A percentile compares a stretch with the other conserved stretches of the same genome.
These are phyloP conservation scores for Thalassiosira hispida DNA, from an alignment of 352 stramenopile genomes.

Conservation along the genomic window DNA sequence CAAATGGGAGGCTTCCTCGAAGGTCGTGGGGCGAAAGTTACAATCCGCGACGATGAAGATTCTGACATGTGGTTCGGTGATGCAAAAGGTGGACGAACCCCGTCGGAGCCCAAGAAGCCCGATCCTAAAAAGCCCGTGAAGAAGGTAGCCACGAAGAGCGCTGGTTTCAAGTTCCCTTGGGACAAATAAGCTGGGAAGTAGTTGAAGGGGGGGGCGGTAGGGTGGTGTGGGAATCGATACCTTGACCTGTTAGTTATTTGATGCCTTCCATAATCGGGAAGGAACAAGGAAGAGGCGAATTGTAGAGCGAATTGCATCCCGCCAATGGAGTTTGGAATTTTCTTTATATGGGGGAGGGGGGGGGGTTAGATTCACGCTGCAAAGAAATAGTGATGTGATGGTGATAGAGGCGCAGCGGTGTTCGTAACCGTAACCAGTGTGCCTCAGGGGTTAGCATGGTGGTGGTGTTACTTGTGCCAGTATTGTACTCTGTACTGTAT, in stretches of 20 bases:
- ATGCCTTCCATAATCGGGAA: no score
- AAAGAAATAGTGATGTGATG: no score
- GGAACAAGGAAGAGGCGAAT: no score
- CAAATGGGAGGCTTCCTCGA: slow-evolving; percentile 43
- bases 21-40: slow-evolving; percentile 56
- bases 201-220: neutral
- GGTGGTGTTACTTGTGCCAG: slow-evolving; percentile 3
- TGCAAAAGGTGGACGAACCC: slow-evolving; percentile 10
- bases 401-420: no score
- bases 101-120: slow-evolving; percentile 39
- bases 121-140: slow-evolving; percentile 29
- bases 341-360: no score
- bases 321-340: no score
- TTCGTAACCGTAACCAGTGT: no score
- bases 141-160: slow-evolving; percentile 22
- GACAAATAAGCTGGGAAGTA: slow-evolving; percentile 46
- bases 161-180: slow-evolving; percentile 59
- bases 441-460: neutral
- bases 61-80: slow-evolving; percentile 69
- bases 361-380: no score
- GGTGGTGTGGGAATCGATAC: no score
- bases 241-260: no score
- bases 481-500: slow-evolving; percentile 9
- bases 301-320: no score
- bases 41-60: slow-evolving; percentile 66